phyloP scores from a whole-genome alignment of 208 protist genomes.

The Trypanosoma caninum region DNA sequence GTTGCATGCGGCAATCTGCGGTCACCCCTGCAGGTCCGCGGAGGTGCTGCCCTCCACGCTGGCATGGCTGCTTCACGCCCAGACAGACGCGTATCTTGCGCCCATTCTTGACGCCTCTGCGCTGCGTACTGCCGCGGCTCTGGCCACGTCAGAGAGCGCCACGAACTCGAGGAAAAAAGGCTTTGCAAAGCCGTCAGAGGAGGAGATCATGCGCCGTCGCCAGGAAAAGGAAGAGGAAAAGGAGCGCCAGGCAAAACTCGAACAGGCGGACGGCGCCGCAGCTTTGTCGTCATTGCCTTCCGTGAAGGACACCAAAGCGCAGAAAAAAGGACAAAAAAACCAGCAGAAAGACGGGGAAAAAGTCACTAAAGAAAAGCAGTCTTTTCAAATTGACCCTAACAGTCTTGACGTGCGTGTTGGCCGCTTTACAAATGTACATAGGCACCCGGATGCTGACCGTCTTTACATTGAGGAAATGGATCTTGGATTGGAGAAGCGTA shows the following conservation, averaged over 20 bases:
- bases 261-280: slow-evolving; percentile 16
- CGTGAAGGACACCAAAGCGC: not conserved
- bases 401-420: slow-evolving; percentile 78
- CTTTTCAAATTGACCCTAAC: slow-evolving; percentile 27
- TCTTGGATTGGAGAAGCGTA: slow-evolving; percentile 85
- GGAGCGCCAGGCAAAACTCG: slow-evolving; percentile 59
- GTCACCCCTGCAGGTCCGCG: slow-evolving; percentile 25
- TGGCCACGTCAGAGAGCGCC: not conserved
- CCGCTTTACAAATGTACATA: slow-evolving; percentile 67
- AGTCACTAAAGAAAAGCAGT: slow-evolving; percentile 8
- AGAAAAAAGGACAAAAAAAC: not conserved
- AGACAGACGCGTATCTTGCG: slow-evolving; percentile 38
- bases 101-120: slow-evolving; percentile 27
- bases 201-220: slow-evolving; percentile 76
- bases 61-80: slow-evolving; percentile 36
- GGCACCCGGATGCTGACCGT: slow-evolving; percentile 81
- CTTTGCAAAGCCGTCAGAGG: slow-evolving; percentile 73
- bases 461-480: slow-evolving; percentile 93
- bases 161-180: slow-evolving; percentile 16
- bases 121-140: not conserved
- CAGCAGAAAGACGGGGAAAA: slow-evolving; percentile 5
- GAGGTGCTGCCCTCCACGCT: slow-evolving; percentile 32
- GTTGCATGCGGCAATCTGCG: slow-evolving; percentile 57
- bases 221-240: slow-evolving; percentile 74
- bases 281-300: slow-evolving; percentile 21